Evolutionary conservation across 2,329 filamentous ascomycete genomes (phyloP).

Genomic region (Boeremia lycopersici): DNA sequence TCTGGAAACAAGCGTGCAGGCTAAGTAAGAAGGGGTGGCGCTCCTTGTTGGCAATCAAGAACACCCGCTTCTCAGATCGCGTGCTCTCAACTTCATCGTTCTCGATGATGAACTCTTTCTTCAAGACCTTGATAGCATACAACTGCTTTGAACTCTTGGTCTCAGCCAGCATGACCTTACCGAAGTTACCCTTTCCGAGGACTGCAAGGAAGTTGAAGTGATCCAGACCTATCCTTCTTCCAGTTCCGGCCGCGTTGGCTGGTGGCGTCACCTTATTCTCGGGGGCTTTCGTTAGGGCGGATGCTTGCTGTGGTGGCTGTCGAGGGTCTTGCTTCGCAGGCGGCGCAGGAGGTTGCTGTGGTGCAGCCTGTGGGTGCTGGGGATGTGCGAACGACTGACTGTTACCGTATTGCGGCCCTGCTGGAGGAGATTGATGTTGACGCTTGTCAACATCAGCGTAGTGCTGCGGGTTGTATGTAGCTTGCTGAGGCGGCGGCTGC

Average conservation of each 20-base stretch:
- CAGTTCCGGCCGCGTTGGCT: conserved; percentile 71
- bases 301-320: conserved; percentile 51
- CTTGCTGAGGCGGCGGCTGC: conserved; percentile 53
- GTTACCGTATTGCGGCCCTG: conserved; percentile 10
- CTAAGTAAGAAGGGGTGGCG: conserved; percentile 94
- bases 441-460: conserved; percentile 63
- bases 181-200: conserved; percentile 98
- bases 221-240: conserved; percentile 88
- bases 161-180: conserved; percentile 99
- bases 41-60: conserved; percentile 95
- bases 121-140: conserved; percentile 98
- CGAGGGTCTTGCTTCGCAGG: conserved; percentile 9
- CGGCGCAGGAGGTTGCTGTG: conserved; percentile 15
- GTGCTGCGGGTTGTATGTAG: conserved; percentile 77
- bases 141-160: conserved; percentile 90
- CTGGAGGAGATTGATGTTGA: conserved; percentile 23
- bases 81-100: conserved; percentile 99
- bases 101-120: conserved; percentile 99
- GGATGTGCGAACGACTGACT: conserved; percentile 28
- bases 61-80: conserved; percentile 95
- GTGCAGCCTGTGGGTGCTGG: conserved; percentile 45
- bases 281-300: conserved; percentile 39
- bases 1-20: conserved; percentile 98
- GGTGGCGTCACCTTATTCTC: conserved; percentile 68
- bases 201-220: conserved; percentile 99